Evolutionary conservation across 129 eudicot genomes (phyloP).

Genomic region (carrot (Daucus carota)): DH1_v3.0 NC_030381.2:3658501-3659000

Average conservation of each 20-base stretch:
- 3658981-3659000: not conserved
- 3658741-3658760: not conserved
- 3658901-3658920: not conserved
- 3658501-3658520: constrained; percentile 42
- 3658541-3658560: not conserved
- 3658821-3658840: not conserved
- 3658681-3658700: not conserved
- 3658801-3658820: not conserved
- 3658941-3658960: not conserved
- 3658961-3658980: not conserved
- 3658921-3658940: not conserved
- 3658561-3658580: not conserved
- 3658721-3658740: not conserved
- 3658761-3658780: not conserved
- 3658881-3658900: not conserved
- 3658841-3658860: not conserved
- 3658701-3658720: not conserved
- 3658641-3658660: not conserved
- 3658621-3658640: not conserved
- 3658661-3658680: not conserved
- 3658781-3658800: not conserved
- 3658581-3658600: not conserved
- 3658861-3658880: not conserved
- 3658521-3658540: no score
- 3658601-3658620: not conserved